Base-by-base conservation (phyloP, 441 rosid genomes). In the Pelargonium australe region DNA sequence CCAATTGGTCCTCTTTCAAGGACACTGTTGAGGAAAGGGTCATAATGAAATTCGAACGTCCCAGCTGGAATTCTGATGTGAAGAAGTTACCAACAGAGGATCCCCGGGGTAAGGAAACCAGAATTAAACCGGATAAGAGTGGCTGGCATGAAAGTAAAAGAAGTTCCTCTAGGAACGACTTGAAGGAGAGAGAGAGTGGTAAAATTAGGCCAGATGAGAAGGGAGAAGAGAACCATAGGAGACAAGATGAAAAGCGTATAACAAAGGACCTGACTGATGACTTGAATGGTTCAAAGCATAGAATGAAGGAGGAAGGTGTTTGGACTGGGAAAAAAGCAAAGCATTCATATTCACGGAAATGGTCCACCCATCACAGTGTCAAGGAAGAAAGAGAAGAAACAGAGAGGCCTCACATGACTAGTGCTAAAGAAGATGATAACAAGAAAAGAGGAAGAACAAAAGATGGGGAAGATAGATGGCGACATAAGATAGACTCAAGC, bases 381-480 rank as follows among this genome's bases (percentile, higher is more conserved):
- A 85, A 83, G 81, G 90, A 88, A 71, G 83, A 82, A 63, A 79
- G 75, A 63, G 85, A 78, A 80, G 91, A 83, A 34, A 72, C 61
- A 65, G 89, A 82, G 68, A 87, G 81, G 82, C 72, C 72, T 71
- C 76, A 74, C 34, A 84, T 82, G 79, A 75, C 80, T 70, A 82
- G 71, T 75, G 70, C 80, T 61, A 87, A 83, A 84, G 88, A 83
- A 73, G 89, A 85, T 76, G 58, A 80, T 41, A 80, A 74, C 69
- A 83, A 78, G 76, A 87, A 84, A 75, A 85, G 80, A 69, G 89
- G 86, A 55, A 81, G 80, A 25, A 67, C 77, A 70, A 92, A 85
- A 81, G 80, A 78, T 53, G 88, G 80, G 70, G 89, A 84, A 74
- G 88, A 83, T 58, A 77, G 84, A 72, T 77, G 82, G 40, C 85